phyloP scores from a whole-genome alignment of 345 rosid species.

The Pseudoturritis turrita region DNA sequence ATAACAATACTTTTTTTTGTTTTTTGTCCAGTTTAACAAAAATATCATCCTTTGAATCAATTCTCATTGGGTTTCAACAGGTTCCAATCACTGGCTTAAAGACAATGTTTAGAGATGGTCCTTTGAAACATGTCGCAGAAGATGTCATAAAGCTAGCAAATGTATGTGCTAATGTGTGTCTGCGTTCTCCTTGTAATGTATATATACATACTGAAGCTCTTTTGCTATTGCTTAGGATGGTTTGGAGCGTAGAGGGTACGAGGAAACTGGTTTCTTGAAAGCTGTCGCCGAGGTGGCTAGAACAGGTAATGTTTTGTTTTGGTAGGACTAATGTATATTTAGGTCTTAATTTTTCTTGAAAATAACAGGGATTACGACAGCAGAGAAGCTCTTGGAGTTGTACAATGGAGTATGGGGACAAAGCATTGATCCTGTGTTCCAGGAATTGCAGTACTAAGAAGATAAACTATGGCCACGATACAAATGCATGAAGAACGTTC shows the following conservation, averaged over 20 bases:
- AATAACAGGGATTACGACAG: slow-evolving; percentile 64
- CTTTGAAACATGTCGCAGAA: slow-evolving; percentile 62
- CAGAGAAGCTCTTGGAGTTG: slow-evolving; percentile 67
- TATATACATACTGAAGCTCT: background rate
- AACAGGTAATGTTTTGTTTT: slow-evolving; percentile 50
- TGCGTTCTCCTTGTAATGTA: background rate
- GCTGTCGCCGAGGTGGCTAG: slow-evolving; percentile 61
- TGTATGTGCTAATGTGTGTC: slow-evolving; percentile 33
- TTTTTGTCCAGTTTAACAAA: background rate
- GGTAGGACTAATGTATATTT: background rate
- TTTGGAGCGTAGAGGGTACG: slow-evolving; percentile 77
- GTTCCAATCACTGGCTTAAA: slow-evolving; percentile 70
- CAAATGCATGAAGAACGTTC: background rate
- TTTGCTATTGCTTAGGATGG: slow-evolving; percentile 50
- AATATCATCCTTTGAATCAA: background rate
- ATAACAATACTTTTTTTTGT: slow-evolving; percentile 30
- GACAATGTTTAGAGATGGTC: slow-evolving; percentile 72
- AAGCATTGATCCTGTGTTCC: slow-evolving; percentile 61
- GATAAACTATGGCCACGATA: background rate
- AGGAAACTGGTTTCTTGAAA: slow-evolving; percentile 74
- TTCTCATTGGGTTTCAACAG: slow-evolving; percentile 31
- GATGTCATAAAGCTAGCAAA: slow-evolving; percentile 66
- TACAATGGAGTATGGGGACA: slow-evolving; percentile 62
- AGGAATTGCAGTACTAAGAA: slow-evolving; percentile 47
- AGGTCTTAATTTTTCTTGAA: background rate